Percentiles rank a stretch among this genome's conserved stretches.
Conservation (phyloP, 306 rosid species). For the Begonia masoniana region DNA sequence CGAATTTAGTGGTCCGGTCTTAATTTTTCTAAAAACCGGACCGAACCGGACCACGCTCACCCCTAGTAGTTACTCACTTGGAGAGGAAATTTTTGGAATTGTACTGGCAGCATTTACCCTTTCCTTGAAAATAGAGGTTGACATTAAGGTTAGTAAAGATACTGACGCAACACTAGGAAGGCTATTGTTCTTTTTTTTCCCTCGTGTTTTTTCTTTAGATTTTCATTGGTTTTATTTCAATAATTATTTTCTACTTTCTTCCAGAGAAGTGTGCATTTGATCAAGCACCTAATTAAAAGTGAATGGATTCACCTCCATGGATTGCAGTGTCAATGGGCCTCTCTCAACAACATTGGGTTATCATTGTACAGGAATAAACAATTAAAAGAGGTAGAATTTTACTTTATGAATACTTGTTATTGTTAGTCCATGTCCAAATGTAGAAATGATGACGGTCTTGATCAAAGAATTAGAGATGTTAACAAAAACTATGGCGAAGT, state of each 20-base stretch:
- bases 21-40: too few species aligned
- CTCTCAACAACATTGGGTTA: constrained; percentile 48
- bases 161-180: too few species aligned
- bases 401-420: too few species aligned
- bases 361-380: constrained; percentile 46
- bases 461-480: too few species aligned
- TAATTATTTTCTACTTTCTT: constrained; percentile 4
- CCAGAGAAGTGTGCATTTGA: constrained; percentile 46
- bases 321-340: constrained; percentile 34
- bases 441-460: too few species aligned
- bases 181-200: neutral
- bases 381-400: constrained; percentile 37
- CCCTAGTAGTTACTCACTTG: constrained; percentile 34
- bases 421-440: too few species aligned
- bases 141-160: constrained; percentile 37
- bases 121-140: constrained; percentile 41
- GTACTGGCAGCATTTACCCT: constrained; percentile 54
- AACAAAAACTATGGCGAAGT: too few species aligned
- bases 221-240: too few species aligned
- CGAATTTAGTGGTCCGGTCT: too few species aligned
- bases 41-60: too few species aligned
- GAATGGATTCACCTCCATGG: constrained; percentile 49
- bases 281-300: constrained; percentile 43
- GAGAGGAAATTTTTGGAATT: constrained; percentile 29
- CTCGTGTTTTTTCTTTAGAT: constrained; percentile 10